Base-by-base conservation (phyloP, 2,329 filamentous ascomycete genomes). In the Escovopsis weberi region DNA sequence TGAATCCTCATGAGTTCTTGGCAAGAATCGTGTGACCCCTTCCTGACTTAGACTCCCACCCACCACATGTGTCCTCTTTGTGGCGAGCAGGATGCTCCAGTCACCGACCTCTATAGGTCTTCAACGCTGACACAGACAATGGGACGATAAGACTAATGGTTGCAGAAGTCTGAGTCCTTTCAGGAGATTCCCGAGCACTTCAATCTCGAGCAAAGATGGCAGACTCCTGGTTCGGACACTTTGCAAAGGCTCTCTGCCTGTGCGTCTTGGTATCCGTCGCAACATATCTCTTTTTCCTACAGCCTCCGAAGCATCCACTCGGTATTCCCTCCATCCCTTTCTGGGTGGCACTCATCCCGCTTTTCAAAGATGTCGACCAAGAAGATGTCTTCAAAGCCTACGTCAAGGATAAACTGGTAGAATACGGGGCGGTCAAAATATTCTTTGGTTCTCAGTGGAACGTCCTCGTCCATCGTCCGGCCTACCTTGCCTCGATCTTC, bases 371-470 rank as follows among this genome's bases (percentile, higher is more conserved):
- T 39, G 59, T 64, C 18, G 65, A 67, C 43, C 65, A 68, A 50
- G 55, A 59, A 4, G 57, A 65, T 12, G 57, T 63, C 6, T 68
- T 63, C 48, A 51, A 48, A 11, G 45, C 51, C 40, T 65, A 66
- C 48, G 57, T 68, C 37, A 55, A 62, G 33, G 49, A 54, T 41
- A 63, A 62, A 2, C 51, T 65, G 6, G 53, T 53, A 9, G 53
- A 53, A n/a, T 58, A 63, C 38, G 63, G 68, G 4, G 68, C 67
- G 1, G 68, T 70, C 15, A 63, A 68, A 43, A 54, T 71, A 26
- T 71, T 67, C 55, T 69, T 69, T 32, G 67, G 61, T 2, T 66
- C 64, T 0, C 60, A 59, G 35, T 72, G 69, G 69, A 69, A 67
- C 38, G 55, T 72, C 3, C 53, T 72, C 10, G 62, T 70, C 1